These are phyloP conservation scores for Boletus rufocinnamomeus DNA, from an alignment of 768 basidiomycete species.

Conservation along the genomic window DNA sequence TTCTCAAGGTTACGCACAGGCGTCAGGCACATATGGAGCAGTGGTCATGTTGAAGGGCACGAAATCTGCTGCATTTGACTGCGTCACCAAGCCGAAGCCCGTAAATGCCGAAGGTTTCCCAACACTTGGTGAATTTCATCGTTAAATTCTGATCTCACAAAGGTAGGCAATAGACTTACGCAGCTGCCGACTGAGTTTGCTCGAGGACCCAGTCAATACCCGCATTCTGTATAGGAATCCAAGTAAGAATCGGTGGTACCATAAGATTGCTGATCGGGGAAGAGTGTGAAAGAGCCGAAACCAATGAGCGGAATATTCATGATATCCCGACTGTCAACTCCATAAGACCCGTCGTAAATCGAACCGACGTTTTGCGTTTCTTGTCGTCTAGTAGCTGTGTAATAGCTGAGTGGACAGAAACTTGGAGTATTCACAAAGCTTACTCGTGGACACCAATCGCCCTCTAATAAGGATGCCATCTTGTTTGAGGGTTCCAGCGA, in stretches of 20 bases:
- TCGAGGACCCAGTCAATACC: slow-evolving; percentile 57
- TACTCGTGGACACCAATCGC: slow-evolving; percentile 59
- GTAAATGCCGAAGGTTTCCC: slow-evolving; percentile 56
- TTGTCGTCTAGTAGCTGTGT: slow-evolving; percentile 50
- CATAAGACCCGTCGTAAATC: slow-evolving; percentile 60
- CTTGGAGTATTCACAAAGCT: slow-evolving; percentile 13
- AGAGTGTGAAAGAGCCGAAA: slow-evolving; percentile 61
- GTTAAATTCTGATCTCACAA: slow-evolving; percentile 8
- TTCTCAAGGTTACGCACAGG: slow-evolving; percentile 22
- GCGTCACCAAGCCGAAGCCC: slow-evolving; percentile 65
- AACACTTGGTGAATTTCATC: slow-evolving; percentile 36
- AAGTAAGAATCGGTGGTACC: slow-evolving; percentile 49
- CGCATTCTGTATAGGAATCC: slow-evolving; percentile 47
- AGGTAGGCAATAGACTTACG: slow-evolving; percentile 39
- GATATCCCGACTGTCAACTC: slow-evolving; percentile 70
- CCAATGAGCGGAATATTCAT: slow-evolving; percentile 55
- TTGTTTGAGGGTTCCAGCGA: slow-evolving; percentile 33
- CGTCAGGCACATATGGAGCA: slow-evolving; percentile 42
- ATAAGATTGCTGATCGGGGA: slow-evolving; percentile 69
- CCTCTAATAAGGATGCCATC: slow-evolving; percentile 56
- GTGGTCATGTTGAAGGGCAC: slow-evolving; percentile 61
- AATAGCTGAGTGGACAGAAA: slow-evolving; percentile 3
- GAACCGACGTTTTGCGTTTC: slow-evolving; percentile 46
- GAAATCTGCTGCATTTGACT: slow-evolving; percentile 51
- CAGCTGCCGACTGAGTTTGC: slow-evolving; percentile 45